A percentile compares a stretch with the other conserved stretches of the same genome.
Conservation (phyloP, 140 eudicot species). For the Senecio squalidus region DNA sequence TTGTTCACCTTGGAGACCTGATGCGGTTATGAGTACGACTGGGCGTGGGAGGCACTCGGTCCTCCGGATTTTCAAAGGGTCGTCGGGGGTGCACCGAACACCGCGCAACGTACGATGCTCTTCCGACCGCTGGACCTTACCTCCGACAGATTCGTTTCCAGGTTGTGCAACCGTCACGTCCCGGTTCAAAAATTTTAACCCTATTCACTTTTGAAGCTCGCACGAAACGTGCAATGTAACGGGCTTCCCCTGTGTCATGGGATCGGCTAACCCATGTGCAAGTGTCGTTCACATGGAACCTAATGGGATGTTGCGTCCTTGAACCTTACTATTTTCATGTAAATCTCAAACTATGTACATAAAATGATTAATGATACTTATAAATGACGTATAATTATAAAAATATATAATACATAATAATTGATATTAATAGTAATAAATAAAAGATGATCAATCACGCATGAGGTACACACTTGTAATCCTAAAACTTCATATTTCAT, state of each 20-base stretch:
- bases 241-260: slow-evolving; percentile 20
- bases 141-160: slow-evolving; percentile 3
- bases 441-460: no score
- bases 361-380: no score
- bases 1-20: slow-evolving; percentile 64
- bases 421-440: no score
- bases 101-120: slow-evolving; percentile 14
- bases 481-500: no score
- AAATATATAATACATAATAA: no score
- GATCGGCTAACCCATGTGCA: slow-evolving; percentile 23
- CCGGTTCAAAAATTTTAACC: slow-evolving; percentile 20
- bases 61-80: slow-evolving; percentile 55
- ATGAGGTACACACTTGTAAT: no score
- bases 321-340: no score
- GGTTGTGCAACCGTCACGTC: slow-evolving; percentile 15
- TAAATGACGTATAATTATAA: no score
- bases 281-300: slow-evolving; percentile 27
- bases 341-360: no score
- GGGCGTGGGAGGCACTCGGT: slow-evolving; percentile 60
- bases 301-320: no score
- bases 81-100: slow-evolving; percentile 1
- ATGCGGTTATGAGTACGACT: slow-evolving; percentile 69
- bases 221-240: slow-evolving; percentile 15
- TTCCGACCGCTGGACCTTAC: slow-evolving; percentile 10
- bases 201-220: slow-evolving; percentile 23